Conservation (phyloP, 805 yeast species). For the Yarrowia yakushimensis region DNA sequence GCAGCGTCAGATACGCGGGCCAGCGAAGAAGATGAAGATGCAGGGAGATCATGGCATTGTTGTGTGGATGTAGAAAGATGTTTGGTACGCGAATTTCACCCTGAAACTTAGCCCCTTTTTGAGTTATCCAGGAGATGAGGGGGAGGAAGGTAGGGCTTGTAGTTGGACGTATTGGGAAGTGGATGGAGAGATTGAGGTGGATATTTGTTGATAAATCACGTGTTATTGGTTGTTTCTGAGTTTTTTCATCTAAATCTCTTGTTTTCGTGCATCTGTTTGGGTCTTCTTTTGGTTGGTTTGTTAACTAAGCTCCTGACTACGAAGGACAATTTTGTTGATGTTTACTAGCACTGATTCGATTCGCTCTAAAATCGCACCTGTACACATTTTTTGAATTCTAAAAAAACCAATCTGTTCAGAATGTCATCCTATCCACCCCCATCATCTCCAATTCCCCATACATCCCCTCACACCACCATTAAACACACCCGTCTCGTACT, state of each 20-base stretch:
- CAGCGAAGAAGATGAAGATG: constrained; percentile 2
- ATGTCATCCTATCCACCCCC: not conserved
- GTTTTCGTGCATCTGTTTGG: too few relatives aligned
- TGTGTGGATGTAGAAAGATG: not conserved
- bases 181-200: too few relatives aligned
- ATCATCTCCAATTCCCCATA: not conserved
- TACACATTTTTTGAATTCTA: not conserved
- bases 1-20: constrained; percentile 12
- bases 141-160: not conserved
- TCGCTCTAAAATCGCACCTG: too few relatives aligned
- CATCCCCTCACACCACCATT: not conserved
- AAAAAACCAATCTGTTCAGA: not conserved
- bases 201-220: too few relatives aligned
- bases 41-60: constrained; percentile 12
- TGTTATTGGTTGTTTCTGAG: too few relatives aligned
- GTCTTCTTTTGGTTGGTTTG: too few relatives aligned
- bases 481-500: too few relatives aligned
- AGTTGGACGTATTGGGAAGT: too few relatives aligned
- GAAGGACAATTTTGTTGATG: too few relatives aligned
- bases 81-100: not conserved
- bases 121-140: constrained; percentile 7
- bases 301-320: too few relatives aligned
- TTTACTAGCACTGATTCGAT: too few relatives aligned
- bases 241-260: too few relatives aligned
- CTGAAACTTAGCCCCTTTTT: not conserved